phyloP scores from a whole-genome alignment of 148 eudicot species.

The Heliamphora exappendiculata region DNA sequence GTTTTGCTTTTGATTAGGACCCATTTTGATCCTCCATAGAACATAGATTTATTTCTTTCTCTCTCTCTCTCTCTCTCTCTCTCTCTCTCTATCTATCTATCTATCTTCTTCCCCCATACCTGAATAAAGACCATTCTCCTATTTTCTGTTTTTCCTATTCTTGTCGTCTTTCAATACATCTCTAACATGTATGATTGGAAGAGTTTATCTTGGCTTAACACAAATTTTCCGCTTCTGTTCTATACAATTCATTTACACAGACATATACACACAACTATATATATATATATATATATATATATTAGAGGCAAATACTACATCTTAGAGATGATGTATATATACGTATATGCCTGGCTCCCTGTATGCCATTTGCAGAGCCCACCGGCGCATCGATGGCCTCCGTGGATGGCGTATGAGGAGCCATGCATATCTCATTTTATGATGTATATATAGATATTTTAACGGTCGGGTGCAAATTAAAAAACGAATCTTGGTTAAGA shows the following conservation, averaged over 20 bases:
- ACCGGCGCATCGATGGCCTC: slow-evolving; percentile 42
- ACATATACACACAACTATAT: background rate
- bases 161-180: too few relatives aligned
- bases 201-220: too few relatives aligned
- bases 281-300: too few relatives aligned
- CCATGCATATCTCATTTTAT: slow-evolving; percentile 41
- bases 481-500: too few relatives aligned
- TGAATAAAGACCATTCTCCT: background rate
- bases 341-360: slow-evolving; percentile 65
- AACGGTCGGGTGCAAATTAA: too few relatives aligned
- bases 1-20: too few relatives aligned
- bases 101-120: too few relatives aligned
- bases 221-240: background rate
- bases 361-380: slow-evolving; percentile 63
- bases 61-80: background rate
- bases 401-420: slow-evolving; percentile 68
- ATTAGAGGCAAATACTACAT: too few relatives aligned
- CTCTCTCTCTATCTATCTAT: too few relatives aligned
- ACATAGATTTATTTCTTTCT: too few relatives aligned
- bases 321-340: background rate
- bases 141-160: background rate
- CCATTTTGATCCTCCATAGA: slow-evolving; percentile 6
- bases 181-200: too few relatives aligned
- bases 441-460: background rate
- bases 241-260: background rate